These are phyloP conservation scores for Eimeria necatrix DNA, from an alignment of 169 alveolate species.

Conservation along the genomic window DNA sequence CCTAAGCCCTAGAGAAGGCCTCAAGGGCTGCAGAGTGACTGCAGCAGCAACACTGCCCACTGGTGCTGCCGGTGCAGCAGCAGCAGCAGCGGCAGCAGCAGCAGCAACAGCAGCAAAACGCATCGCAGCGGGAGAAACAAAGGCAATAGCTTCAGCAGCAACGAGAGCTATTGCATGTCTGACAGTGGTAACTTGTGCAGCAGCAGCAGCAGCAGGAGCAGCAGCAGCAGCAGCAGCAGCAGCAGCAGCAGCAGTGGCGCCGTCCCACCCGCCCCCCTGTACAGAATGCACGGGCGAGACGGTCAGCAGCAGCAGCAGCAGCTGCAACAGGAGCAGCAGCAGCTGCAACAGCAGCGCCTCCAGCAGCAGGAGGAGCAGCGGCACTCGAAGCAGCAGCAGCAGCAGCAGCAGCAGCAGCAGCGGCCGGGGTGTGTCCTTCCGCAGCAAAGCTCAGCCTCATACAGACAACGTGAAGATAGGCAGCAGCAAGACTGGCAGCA, in stretches of 20 bases:
- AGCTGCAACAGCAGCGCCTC: not conserved
- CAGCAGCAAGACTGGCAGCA: constrained; percentile 34
- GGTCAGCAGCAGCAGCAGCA: constrained; percentile 10
- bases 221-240: constrained; percentile 40
- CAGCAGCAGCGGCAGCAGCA: constrained; percentile 41
- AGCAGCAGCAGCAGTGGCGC: not conserved
- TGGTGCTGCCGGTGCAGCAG: constrained; percentile 50
- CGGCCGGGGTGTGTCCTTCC: not conserved
- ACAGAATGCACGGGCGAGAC: not conserved
- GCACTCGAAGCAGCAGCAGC: not conserved
- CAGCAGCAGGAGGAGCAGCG: constrained; percentile 41
- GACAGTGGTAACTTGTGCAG: constrained; percentile 34
- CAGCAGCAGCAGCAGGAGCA: constrained; percentile 27
- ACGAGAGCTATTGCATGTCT: not conserved
- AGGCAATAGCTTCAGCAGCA: constrained; percentile 29
- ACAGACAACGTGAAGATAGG: not conserved
- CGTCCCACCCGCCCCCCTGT: not conserved
- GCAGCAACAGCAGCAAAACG: constrained; percentile 38
- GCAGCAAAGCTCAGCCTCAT: not conserved
- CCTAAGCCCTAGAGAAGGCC: not conserved
- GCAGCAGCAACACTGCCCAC: constrained; percentile 42
- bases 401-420: constrained; percentile 44
- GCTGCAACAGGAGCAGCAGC: not conserved
- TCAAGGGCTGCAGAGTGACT: not conserved
- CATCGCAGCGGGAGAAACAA: constrained; percentile 7